These are phyloP conservation scores for Phoma sp. DNA, from an alignment of 2,329 filamentous ascomycete genomes.

Conservation along the genomic window DNA sequence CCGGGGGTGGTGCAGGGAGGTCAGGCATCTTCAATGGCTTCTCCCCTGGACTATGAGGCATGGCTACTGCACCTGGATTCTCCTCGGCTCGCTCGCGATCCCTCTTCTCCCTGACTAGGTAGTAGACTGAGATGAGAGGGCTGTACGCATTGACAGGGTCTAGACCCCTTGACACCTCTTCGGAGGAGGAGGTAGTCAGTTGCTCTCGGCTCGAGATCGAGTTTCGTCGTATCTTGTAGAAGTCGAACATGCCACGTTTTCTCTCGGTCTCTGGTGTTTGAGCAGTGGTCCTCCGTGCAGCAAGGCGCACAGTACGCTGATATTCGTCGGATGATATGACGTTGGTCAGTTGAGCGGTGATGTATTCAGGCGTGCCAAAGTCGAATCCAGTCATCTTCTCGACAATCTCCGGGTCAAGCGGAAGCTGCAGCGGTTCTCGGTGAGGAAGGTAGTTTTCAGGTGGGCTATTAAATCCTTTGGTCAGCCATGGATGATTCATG, in stretches of 20 bases:
- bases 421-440: constrained; percentile 84
- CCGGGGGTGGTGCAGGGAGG: constrained; percentile 80
- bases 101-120: constrained; percentile 93
- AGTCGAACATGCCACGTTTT: constrained; percentile 93
- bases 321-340: constrained; percentile 96
- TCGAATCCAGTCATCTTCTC: constrained; percentile 98
- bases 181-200: constrained; percentile 80
- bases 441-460: constrained; percentile 88
- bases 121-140: constrained; percentile 92
- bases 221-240: constrained; percentile 94
- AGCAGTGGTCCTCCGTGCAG: constrained; percentile 69
- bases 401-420: constrained; percentile 82
- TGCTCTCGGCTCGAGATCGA: constrained; percentile 90
- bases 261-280: constrained; percentile 69
- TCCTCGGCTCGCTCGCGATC: constrained; percentile 73
- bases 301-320: constrained; percentile 78
- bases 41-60: constrained; percentile 65
- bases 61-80: constrained; percentile 65
- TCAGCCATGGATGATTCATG: constrained; percentile 95
- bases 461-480: constrained; percentile 83
- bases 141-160: constrained; percentile 95
- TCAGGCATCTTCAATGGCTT: constrained; percentile 72
- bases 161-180: constrained; percentile 80
- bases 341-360: constrained; percentile 80
- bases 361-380: constrained; percentile 86